Percentiles rank a stretch among this genome's conserved stretches.
These are phyloP conservation scores for Candida mattraensis DNA, from an alignment of 805 yeast genomes.

Conservation along the genomic window DNA sequence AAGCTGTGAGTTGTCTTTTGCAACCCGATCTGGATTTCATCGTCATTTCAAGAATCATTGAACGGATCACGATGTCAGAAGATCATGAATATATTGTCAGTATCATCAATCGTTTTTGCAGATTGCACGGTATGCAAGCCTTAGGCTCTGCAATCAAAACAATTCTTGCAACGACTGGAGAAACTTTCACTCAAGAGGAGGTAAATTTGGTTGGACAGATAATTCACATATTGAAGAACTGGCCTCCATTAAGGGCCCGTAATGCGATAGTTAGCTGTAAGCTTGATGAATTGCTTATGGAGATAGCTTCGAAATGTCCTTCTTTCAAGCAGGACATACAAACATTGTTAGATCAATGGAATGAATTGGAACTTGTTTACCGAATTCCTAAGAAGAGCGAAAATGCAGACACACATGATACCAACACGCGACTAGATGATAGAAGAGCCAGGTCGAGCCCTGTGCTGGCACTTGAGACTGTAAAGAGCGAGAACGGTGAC, in stretches of 20 bases:
- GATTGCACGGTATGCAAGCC: conserved; percentile 85
- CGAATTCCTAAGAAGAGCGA: conserved; percentile 69
- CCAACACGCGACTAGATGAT: conserved; percentile 21
- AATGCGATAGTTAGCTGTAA: conserved; percentile 75
- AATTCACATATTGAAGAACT: conserved; percentile 54
- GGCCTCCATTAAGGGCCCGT: conserved; percentile 69
- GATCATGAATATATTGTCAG: conserved; percentile 44
- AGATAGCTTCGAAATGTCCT: conserved; percentile 33
- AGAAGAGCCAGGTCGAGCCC: conserved; percentile 22
- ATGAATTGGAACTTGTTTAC: conserved; percentile 73
- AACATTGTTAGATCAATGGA: conserved; percentile 65
- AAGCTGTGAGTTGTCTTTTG: conserved; percentile 77
- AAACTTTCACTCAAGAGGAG: conserved; percentile 29
- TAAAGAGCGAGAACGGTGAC: conserved; percentile 3
- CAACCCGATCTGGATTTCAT: conserved; percentile 66
- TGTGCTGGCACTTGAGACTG: conserved; percentile 5
- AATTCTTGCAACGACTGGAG: conserved; percentile 9
- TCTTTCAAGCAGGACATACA: conserved; percentile 39
- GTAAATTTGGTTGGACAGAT: conserved; percentile 46
- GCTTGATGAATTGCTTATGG: conserved; percentile 62
- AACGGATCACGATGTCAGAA: conserved; percentile 51
- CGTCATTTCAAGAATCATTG: conserved; percentile 64
- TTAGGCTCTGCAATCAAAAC: conserved; percentile 59
- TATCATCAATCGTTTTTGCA: conserved; percentile 59
- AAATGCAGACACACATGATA: conserved; percentile 11